These are phyloP conservation scores for Calonectria crousiana DNA, from an alignment of 2,329 filamentous ascomycete genomes.

Conservation along the genomic window DNA sequence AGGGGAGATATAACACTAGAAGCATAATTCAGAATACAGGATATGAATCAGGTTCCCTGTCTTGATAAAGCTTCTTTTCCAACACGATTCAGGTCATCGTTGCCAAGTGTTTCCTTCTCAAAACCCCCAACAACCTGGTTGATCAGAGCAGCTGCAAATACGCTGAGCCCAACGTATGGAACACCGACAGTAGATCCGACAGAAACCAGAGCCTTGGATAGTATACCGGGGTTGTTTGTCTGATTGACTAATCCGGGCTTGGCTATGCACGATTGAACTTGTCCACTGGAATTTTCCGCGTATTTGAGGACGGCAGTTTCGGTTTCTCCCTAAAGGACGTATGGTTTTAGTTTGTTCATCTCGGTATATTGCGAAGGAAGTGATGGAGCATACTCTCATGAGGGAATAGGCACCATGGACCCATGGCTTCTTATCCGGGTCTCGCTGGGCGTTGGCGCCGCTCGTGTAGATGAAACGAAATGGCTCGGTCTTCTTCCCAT, in stretches of 20 bases:
- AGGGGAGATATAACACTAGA: background rate
- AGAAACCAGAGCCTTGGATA: background rate
- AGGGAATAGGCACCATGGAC: background rate
- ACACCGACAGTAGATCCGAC: background rate
- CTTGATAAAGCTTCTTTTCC: background rate
- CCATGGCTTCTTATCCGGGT: background rate
- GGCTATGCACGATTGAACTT: background rate
- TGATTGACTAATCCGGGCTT: background rate
- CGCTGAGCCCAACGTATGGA: background rate
- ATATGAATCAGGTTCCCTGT: background rate
- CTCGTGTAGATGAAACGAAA: conserved; percentile 1
- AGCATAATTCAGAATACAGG: background rate
- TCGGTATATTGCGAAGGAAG: background rate
- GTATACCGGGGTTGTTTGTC: background rate
- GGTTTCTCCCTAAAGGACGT: background rate
- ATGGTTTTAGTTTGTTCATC: background rate
- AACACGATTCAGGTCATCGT: background rate
- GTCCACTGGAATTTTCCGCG: background rate
- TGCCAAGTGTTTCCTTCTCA: background rate
- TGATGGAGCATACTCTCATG: background rate
- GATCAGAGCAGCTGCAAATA: background rate
- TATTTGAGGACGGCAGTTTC: background rate
- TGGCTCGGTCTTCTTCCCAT: background rate
- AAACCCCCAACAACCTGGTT: background rate
- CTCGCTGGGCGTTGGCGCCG: background rate